Conservation (phyloP, 345 rosid species). For the Ceriops tagal region DNA sequence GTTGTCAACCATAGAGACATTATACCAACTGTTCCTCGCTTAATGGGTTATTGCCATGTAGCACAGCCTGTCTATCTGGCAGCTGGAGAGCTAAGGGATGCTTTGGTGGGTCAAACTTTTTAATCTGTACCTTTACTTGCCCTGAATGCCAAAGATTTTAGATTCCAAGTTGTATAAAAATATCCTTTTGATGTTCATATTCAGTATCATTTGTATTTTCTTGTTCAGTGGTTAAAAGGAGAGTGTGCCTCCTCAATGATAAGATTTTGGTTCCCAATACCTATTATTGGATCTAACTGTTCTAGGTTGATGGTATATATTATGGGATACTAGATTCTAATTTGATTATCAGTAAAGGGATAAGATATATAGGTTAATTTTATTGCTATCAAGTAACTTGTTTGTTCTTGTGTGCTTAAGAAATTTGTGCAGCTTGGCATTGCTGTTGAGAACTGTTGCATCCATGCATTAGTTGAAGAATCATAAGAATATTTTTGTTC, state of each 20-base stretch:
- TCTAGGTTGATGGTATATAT: background rate
- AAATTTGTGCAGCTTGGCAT: slow-evolving; percentile 5
- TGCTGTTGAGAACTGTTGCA: slow-evolving; percentile 2
- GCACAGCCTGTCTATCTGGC: slow-evolving; percentile 86
- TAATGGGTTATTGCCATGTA: slow-evolving; percentile 97
- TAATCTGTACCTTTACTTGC: background rate
- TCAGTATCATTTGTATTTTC: background rate
- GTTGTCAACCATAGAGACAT: slow-evolving; percentile 95
- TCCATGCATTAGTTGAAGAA: background rate
- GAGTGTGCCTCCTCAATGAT: background rate
- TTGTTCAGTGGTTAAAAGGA: background rate
- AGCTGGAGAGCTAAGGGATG: slow-evolving; percentile 55
- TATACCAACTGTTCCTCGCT: slow-evolving; percentile 90
- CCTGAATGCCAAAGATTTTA: background rate
- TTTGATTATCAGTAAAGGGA: background rate
- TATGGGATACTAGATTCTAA: background rate
- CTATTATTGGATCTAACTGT: background rate
- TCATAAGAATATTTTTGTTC: background rate
- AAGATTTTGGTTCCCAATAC: background rate
- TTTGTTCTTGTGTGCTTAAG: background rate
- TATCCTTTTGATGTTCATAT: background rate
- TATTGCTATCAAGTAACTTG: background rate
- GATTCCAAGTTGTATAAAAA: background rate
- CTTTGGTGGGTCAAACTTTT: slow-evolving; percentile 47
- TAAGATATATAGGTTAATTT: too few species aligned